phyloP scores from a whole-genome alignment of 1,284 basidiomycete genomes.

The Cutaneotrichosporon sp. region DNA sequence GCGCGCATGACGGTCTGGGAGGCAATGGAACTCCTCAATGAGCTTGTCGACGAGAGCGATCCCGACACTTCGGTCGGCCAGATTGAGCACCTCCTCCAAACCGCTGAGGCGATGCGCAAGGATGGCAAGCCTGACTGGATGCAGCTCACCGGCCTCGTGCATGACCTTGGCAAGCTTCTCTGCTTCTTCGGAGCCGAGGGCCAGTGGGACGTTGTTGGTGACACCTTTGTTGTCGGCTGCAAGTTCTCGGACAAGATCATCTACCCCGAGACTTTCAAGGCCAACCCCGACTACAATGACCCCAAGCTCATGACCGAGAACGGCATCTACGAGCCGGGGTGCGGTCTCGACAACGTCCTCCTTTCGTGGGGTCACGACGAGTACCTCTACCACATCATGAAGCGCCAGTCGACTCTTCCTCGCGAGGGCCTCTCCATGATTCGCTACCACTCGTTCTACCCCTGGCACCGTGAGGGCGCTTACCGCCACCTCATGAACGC shows the following conservation, averaged over 20 bases:
- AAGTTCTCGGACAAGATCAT: constrained; percentile 70
- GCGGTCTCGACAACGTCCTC: constrained; percentile 87
- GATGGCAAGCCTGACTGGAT: constrained; percentile 75
- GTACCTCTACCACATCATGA: constrained; percentile 37
- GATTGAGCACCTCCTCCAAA: constrained; percentile 86
- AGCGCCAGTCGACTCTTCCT: constrained; percentile 59
- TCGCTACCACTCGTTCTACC: constrained; percentile 91
- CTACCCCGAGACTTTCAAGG: constrained; percentile 72
- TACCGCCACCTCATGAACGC: constrained; percentile 72
- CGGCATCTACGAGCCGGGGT: constrained; percentile 75
- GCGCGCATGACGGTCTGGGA: constrained; percentile 67
- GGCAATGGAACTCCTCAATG: constrained; percentile 86
- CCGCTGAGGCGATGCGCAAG: constrained; percentile 82
- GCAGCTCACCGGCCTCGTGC: constrained; percentile 79
- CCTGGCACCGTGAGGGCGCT: constrained; percentile 82
- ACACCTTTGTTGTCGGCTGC: constrained; percentile 81
- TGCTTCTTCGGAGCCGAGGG: constrained; percentile 69
- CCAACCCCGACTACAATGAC: constrained; percentile 71
- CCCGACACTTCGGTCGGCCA: constrained; percentile 63
- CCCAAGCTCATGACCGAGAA: constrained; percentile 69
- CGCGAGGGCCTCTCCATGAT: constrained; percentile 85
- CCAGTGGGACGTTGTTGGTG: constrained; percentile 86
- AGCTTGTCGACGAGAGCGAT: constrained; percentile 78
- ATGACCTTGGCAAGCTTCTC: constrained; percentile 78
- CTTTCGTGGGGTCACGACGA: constrained; percentile 86